These are phyloP conservation scores for Fusarium oligoseptatum DNA, from an alignment of 2,329 filamentous ascomycete species.

Conservation along the genomic window DNA sequence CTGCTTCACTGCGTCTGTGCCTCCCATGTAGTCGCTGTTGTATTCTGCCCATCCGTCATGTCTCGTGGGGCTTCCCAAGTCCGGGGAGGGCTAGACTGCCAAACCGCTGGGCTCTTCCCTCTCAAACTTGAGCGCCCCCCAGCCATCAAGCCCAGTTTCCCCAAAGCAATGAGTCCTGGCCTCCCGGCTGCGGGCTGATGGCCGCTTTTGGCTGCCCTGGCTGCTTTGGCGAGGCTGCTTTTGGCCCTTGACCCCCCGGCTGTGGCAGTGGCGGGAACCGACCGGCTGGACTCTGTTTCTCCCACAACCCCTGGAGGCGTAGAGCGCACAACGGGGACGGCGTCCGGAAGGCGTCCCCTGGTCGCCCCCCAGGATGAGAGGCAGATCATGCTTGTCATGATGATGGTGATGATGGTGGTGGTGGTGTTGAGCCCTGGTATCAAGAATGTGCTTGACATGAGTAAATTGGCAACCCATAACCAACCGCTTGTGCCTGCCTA, in stretches of 20 bases:
- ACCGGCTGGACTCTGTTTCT: constrained; percentile 44
- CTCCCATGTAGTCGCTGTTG: background rate
- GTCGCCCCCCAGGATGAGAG: constrained; percentile 14
- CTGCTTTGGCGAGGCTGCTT: constrained; percentile 36
- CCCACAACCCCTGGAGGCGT: constrained; percentile 39
- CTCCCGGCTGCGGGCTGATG: constrained; percentile 24
- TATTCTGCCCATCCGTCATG: constrained; percentile 2
- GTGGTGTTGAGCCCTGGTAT: constrained; percentile 1
- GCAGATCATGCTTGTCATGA: constrained; percentile 37
- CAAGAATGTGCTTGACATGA: constrained; percentile 9
- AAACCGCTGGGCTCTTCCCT: constrained; percentile 12
- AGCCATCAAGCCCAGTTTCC: constrained; percentile 12
- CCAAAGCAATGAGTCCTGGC: constrained; percentile 14
- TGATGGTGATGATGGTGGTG: constrained; percentile 23
- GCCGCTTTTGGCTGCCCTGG: constrained; percentile 35
- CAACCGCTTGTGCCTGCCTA: constrained; percentile 11
- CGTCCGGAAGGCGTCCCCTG: constrained; percentile 42
- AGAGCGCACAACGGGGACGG: constrained; percentile 42
- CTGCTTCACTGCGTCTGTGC: constrained; percentile 11
- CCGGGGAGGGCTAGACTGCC: constrained; percentile 36
- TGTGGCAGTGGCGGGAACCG: constrained; percentile 42
- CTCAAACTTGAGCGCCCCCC: constrained; percentile 9
- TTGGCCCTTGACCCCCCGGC: constrained; percentile 31
- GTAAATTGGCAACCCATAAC: background rate
- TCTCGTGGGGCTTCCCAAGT: constrained; percentile 24